Base-by-base conservation (phyloP, 352 stramenopile genomes). In the Pythium volutum region DNA sequence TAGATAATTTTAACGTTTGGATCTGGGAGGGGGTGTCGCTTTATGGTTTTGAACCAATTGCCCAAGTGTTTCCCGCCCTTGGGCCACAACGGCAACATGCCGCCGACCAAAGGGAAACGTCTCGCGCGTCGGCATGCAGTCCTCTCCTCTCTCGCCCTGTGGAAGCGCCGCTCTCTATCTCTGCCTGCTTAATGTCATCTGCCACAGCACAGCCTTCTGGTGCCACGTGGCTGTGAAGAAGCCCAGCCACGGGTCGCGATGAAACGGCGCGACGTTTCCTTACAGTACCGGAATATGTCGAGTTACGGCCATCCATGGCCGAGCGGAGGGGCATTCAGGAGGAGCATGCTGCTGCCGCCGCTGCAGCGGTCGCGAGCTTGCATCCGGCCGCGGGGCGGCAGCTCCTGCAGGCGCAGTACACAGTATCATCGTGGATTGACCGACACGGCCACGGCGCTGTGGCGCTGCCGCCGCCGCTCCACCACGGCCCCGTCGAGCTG, bases 391-490 rank as follows among this genome's bases (percentile, higher is more conserved):
- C 34, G 7, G 59, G 59, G 10, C 33, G 70, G 55, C 67, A 77
- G 56, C 57, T 77, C 31, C 53, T 77, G 56, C 59, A 68, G 14
- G 18, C 60, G 22, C 46, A 62, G 18, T 72, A 65, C 3, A 48
- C 49, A 38, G 48, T 77, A 15, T 63, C 63, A 26, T 58, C 63
- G 26, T 74, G 59, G 62, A 25, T 70, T 26, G 42, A 75, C 42
- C 42, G 50, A 0, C 57, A 62, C 16, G 64, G 71, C 15, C 61
- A 78, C 41, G 55, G 42, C 14, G 31, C 29, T 16, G 6, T 12
- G 34, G 31, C 29, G 0, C 59, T 84, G 16, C 71, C 75, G 9
- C 27, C 34, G 27, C 59, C 66, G 7, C 56, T 83, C 18, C 58
- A 50, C 55, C 55, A 65, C 49, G 62, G 62, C 12, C 62, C 62